phyloP scores from a whole-genome alignment of 345 rosid genomes.

The Mangifera indica region DNA sequence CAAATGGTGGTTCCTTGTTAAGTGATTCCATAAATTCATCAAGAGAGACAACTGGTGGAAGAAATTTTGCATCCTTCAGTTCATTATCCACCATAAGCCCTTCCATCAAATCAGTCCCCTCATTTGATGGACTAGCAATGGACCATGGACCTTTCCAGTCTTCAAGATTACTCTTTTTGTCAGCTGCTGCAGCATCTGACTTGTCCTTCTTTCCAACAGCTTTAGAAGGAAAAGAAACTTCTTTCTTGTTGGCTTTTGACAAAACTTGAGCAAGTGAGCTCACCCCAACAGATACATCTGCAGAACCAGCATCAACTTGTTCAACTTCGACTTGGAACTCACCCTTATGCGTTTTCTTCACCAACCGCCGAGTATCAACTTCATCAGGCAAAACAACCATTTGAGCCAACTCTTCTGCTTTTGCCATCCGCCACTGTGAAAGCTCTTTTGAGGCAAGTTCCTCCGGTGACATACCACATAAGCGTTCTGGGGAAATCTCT shows the following conservation, averaged over 20 bases:
- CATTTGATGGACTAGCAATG: constrained; percentile 57
- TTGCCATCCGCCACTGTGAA: constrained; percentile 90
- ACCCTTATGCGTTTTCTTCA: constrained; percentile 93
- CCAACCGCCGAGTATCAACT: constrained; percentile 71
- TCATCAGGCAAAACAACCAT: constrained; percentile 88
- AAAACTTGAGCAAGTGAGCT: constrained; percentile 32
- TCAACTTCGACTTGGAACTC: constrained; percentile 88
- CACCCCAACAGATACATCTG: constrained; percentile 57
- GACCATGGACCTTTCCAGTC: constrained; percentile 35
- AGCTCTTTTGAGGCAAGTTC: constrained; percentile 96
- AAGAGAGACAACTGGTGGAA: constrained; percentile 86
- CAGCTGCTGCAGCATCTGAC: constrained; percentile 26
- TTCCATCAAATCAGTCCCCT: constrained; percentile 50
- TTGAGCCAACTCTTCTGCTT: constrained; percentile 90
- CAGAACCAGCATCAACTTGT: constrained; percentile 47
- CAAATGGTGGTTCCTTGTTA: constrained; percentile 86
- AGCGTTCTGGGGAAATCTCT: constrained; percentile 59
- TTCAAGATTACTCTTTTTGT: constrained; percentile 27
- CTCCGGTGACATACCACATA: constrained; percentile 90
- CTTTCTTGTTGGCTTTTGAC: constrained; percentile 34
- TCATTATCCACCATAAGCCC: constrained; percentile 81
- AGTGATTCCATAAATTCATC: constrained; percentile 93
- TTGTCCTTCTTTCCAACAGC: constrained; percentile 35
- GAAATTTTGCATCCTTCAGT: constrained; percentile 69
- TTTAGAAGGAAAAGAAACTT: constrained; percentile 16